Base-by-base conservation (phyloP, 1,284 basidiomycete genomes). In the Rhodotorula sp. region DNA sequence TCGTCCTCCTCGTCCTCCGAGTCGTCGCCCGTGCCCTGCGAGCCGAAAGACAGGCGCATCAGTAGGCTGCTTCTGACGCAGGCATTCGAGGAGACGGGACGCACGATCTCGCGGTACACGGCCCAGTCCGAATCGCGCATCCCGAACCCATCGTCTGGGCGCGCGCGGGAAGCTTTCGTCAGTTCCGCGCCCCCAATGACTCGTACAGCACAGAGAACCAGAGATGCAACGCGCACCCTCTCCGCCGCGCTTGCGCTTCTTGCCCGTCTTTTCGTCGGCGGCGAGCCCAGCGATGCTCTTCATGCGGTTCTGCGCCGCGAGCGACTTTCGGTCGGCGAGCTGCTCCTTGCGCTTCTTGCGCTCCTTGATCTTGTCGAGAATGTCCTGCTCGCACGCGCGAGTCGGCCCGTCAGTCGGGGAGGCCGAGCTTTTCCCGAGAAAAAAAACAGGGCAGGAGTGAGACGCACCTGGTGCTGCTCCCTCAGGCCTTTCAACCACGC, bases 1-100 rank as follows among this genome's bases (percentile, higher is more conserved):
- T 98, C 94, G 4, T 98, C 96, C 79, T 97, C 96, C 82, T 99
- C 96, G 69, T 97, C 95, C 1, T 93, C 95, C 1, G 93, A 95
- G n/a, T 88, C 88, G 4, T 91, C 91, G 1, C 89, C 88, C 4
- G 64, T 64, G 41, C 67, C 73, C 73, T 75, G 56, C 8, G 25
- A 7, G 16, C 87, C 89, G 77, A 92, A 1, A 92, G 44, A 53
- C 16, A 12, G 8, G n/a, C 27, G 41, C 19, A 41, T 52, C 7
- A 56, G 62, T 48, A 63, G 49, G 5, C 16, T 50, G 44, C 90
- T 91, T 67, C 59, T 27, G 9, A 12, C 17, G 23, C 16, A 41
- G 54, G 25, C 19, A 49, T 4, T 23, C 4, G 3, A 16, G 23
- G 45, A 34, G n/a, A 25, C 4, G 45, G 16, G 49, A 54, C 85